A percentile compares a stretch with the other conserved stretches of the same genome.
Evolutionary conservation across 768 basidiomycete species (phyloP).

Genomic region (Mycena haematopus): DNA sequence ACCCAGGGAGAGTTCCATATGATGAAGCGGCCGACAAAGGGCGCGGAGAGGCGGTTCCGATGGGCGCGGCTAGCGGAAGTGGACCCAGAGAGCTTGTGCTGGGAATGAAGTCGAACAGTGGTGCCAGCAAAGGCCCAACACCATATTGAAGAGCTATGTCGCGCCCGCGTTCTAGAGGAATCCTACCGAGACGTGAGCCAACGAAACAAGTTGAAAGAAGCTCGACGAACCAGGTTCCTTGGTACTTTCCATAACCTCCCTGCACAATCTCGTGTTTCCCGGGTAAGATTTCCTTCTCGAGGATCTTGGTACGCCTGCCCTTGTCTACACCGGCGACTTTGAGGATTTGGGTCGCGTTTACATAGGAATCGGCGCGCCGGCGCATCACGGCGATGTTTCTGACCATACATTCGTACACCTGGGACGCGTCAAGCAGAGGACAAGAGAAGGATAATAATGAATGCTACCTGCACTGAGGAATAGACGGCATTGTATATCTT

Average conservation of each 20-base stretch:
- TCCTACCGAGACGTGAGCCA: conserved; percentile 58
- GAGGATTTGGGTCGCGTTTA: conserved; percentile 98
- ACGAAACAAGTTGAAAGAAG: conserved; percentile 12
- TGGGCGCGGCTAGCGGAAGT: conserved; percentile 61
- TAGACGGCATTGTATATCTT: conserved; percentile 96
- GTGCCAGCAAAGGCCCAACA: conserved; percentile 84
- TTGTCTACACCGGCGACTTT: conserved; percentile 99
- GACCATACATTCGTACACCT: conserved; percentile 99
- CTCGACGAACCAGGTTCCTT: conserved; percentile 89
- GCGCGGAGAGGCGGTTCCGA: conserved; percentile 60
- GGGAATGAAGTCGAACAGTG: conserved; percentile 93
- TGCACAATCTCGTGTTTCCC: conserved; percentile 98
- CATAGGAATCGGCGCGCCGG: conserved; percentile 89
- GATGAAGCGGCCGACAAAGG: conserved; percentile 74
- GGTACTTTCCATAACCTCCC: conserved; percentile 98
- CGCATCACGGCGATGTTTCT: conserved; percentile 99
- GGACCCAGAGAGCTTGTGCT: conserved; percentile 72
- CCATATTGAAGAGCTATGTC: conserved; percentile 94
- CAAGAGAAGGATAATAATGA: conserved; percentile 14
- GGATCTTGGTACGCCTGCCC: conserved; percentile 93
- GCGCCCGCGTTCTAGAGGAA: conserved; percentile 92
- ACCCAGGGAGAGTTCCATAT: conserved; percentile 58
- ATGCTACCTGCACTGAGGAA: conserved; percentile 78
- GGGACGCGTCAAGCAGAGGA: conserved; percentile 41
- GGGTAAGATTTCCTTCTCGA: conserved; percentile 95